A percentile compares a stretch with the other conserved stretches of the same genome.
Evolutionary conservation across 1,284 basidiomycete species (phyloP).

Genomic region (Ceratobasidium sp.): DNA sequence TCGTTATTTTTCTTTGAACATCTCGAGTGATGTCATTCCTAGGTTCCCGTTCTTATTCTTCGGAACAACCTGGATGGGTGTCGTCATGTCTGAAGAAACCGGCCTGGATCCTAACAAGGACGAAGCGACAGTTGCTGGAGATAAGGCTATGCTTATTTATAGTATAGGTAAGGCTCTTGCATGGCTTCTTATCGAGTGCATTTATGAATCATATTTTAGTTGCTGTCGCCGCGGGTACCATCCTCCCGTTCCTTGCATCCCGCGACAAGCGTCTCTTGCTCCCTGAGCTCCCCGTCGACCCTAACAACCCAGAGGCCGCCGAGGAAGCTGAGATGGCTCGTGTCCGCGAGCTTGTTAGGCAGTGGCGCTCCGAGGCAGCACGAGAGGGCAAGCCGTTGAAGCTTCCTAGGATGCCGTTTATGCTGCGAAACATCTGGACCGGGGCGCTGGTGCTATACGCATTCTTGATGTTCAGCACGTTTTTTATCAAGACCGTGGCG

Average conservation of each 20-base stretch:
- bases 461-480: conserved; percentile 81
- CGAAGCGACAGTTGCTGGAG: conserved; percentile 85
- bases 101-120: conserved; percentile 80
- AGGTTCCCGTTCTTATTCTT: conserved; percentile 97
- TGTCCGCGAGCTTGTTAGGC: conserved; percentile 75
- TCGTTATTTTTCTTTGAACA: not conserved
- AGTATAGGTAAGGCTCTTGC: conserved; percentile 74
- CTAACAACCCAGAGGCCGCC: conserved; percentile 63
- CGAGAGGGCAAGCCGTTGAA: conserved; percentile 76
- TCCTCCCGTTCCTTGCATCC: conserved; percentile 85
- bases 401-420: conserved; percentile 87
- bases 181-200: not conserved
- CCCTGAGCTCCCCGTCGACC: conserved; percentile 56
- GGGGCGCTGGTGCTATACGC: conserved; percentile 84
- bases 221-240: conserved; percentile 83
- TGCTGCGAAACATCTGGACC: conserved; percentile 92
- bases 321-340: conserved; percentile 74
- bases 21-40: conserved; percentile 40
- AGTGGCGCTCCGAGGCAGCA: conserved; percentile 86
- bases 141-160: conserved; percentile 90
- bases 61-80: conserved; percentile 90
- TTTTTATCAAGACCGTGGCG: conserved; percentile 82
- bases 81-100: conserved; percentile 87
- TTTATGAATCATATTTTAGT: conserved; percentile 63
- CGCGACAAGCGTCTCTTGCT: conserved; percentile 80